Evolutionary conservation across 768 basidiomycete species (phyloP).

Genomic region (Tephrocybe sp.): DNA sequence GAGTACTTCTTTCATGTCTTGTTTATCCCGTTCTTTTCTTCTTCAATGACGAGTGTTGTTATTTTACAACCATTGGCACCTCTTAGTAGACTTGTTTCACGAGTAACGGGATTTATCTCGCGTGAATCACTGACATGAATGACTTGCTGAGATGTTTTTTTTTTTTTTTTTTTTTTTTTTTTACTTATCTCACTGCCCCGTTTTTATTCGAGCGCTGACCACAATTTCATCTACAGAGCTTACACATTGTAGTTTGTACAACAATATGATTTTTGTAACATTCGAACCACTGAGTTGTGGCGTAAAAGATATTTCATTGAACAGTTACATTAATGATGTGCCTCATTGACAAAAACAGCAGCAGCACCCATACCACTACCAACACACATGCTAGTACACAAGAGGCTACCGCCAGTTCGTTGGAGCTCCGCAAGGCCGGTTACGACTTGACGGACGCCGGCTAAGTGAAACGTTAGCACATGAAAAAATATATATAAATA

Average conservation of each 20-base stretch:
- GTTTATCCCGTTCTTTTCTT: constrained; percentile 3
- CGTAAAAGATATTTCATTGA: background rate
- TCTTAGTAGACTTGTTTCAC: constrained; percentile 83
- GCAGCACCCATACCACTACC: constrained; percentile 93
- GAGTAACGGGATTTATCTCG: constrained; percentile 29
- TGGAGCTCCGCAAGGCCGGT: constrained; percentile 85
- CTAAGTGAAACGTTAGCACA: constrained; percentile 34
- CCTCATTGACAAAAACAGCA: constrained; percentile 77
- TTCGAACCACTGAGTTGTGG: background rate
- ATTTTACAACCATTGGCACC: constrained; percentile 76
- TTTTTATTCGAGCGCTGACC: too few relatives aligned
- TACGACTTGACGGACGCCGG: constrained; percentile 84
- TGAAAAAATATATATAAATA: background rate
- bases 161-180: constrained; percentile 16
- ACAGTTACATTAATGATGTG: constrained; percentile 16
- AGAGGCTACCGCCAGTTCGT: constrained; percentile 62
- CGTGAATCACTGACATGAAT: constrained; percentile 80
- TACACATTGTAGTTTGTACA: too few relatives aligned
- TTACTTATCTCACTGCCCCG: background rate
- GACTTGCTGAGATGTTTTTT: constrained; percentile 74
- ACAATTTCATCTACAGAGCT: too few relatives aligned
- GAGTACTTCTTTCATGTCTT: constrained; percentile 7
- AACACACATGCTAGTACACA: constrained; percentile 78
- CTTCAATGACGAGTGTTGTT: constrained; percentile 82
- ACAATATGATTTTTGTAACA: background rate